Evolutionary conservation across 495 filamentous ascomycete species (phyloP), one percentile per base, ranked within the genome.

Genomic region (Penicillium malachiteum): DNA sequence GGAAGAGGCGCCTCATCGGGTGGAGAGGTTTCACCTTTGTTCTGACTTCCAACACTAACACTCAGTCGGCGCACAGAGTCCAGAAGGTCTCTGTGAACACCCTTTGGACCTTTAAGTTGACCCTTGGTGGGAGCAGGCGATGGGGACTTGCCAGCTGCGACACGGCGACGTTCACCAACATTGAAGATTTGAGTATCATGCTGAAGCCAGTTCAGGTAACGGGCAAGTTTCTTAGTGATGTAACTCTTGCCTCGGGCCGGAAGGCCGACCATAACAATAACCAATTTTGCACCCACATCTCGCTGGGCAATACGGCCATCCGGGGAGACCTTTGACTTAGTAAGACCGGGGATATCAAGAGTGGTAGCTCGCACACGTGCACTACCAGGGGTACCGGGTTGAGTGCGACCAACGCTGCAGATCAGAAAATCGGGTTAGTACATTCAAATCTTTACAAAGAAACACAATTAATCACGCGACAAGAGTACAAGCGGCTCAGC

Each of bases 181-280:
- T 98, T 98, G 82, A 98, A 98, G 57, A 98, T 97, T 61, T 81
- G 80, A 17, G 91, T 90, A 59, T 96, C 88, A 66, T 98, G 94
- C 61, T 98, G 94, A 47, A 96, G 85, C 94, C 94, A 98, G 52
- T 95, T 92, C 18, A 98, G 75, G 62, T 98, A 98, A 47, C 94
- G 84, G 21, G 92, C 88, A 43, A 98, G 80, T 77, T 98, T 98
- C 79, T 96, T 97, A 50, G 93, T 97, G 62, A 98, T 92, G 72
- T 98, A 98, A 53, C 91, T 96, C 74, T 98, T 98, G 50, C 94
- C 94, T 56, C 94, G 77, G 1, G 94, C 94, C 0, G 94, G 94
- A 48, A 98, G 79, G 55, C 94, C 94, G 46, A 98, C 94, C 94
- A 98, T 98, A 63, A 97, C 87, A 65, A 98, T 94, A 63, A 97